Conservation (phyloP, 768 basidiomycete genomes). For the Boletus fagicola region DNA sequence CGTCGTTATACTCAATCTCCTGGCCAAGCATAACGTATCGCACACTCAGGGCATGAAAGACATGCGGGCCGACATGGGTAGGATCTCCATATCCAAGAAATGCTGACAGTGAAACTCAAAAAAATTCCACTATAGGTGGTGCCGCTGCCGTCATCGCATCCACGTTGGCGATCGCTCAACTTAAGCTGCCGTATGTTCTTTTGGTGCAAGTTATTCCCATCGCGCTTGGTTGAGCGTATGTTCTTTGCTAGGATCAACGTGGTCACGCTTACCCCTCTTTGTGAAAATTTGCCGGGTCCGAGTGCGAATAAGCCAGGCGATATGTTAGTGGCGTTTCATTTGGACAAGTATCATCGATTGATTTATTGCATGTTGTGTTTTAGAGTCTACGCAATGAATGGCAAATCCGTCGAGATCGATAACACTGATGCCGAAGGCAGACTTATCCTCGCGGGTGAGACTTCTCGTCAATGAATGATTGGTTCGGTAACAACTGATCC, state of each 20-base stretch:
- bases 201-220: background rate
- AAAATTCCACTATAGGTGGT: constrained; percentile 45
- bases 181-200: constrained; percentile 67
- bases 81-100: background rate
- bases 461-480: background rate
- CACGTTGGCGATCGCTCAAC: constrained; percentile 75
- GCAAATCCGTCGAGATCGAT: constrained; percentile 82
- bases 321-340: constrained; percentile 46
- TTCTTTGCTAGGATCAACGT: constrained; percentile 60
- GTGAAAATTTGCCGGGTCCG: constrained; percentile 83
- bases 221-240: background rate
- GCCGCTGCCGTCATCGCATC: constrained; percentile 77
- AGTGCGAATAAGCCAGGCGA: constrained; percentile 76
- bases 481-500: background rate
- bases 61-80: constrained; percentile 88
- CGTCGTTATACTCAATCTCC: constrained; percentile 22
- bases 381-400: constrained; percentile 84
- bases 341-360: background rate
- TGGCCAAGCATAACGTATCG: background rate
- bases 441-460: constrained; percentile 65
- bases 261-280: constrained; percentile 67
- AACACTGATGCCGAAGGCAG: constrained; percentile 87
- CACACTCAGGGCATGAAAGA: constrained; percentile 68
- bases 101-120: background rate
- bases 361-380: background rate